Percentiles rank a stretch among this genome's conserved stretches.
Evolutionary conservation across 2,329 filamentous ascomycete species (phyloP).

Genomic region (Fonsecaea pedrosoi): DNA sequence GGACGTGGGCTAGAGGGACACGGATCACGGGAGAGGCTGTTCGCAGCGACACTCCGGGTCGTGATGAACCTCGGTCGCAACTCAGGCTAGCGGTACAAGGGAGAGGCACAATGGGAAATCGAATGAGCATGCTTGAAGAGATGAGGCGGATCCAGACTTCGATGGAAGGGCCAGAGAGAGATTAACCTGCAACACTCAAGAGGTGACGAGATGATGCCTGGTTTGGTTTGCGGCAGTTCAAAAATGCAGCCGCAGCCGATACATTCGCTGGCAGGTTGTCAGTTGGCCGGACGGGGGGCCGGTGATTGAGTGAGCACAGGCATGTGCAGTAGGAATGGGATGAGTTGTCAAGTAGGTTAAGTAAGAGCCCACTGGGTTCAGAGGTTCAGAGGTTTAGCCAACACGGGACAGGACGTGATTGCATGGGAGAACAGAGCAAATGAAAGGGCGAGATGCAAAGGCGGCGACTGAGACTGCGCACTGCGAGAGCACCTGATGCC

Average conservation of each 20-base stretch:
- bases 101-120: constrained; percentile 22
- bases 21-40: constrained; percentile 28
- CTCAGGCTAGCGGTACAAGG: constrained; percentile 28
- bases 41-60: constrained; percentile 24
- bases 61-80: constrained; percentile 30
- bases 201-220: constrained; percentile 18
- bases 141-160: constrained; percentile 29
- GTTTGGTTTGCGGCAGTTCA: constrained; percentile 25
- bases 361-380: constrained; percentile 4
- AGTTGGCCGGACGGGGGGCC: constrained; percentile 4
- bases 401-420: constrained; percentile 9
- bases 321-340: constrained; percentile 24
- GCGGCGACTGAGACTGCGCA: not conserved
- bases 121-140: constrained; percentile 37
- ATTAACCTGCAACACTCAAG: constrained; percentile 18
- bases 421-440: constrained; percentile 11
- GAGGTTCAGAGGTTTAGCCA: constrained; percentile 5
- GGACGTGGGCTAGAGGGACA: constrained; percentile 13
- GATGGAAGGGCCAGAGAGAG: constrained; percentile 23
- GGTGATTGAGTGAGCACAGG: not conserved
- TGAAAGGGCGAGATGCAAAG: constrained; percentile 15
- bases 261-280: constrained; percentile 22
- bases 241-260: constrained; percentile 21
- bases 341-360: constrained; percentile 21
- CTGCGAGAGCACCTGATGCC: constrained; percentile 19